Conservation (phyloP, 331 rosid genomes). For the Rosa hybrid region DNA sequence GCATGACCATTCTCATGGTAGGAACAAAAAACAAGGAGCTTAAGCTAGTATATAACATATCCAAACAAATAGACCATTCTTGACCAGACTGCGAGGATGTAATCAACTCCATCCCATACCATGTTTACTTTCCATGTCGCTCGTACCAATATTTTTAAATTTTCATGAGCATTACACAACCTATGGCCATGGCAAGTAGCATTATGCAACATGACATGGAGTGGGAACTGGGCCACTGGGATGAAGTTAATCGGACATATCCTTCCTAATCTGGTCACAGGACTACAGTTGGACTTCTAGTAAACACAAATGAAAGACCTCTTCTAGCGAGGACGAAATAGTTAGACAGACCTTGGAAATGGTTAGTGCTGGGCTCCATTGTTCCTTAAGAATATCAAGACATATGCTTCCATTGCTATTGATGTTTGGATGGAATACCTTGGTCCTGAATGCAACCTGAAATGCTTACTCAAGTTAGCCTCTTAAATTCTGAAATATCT, state of each 20-base stretch:
- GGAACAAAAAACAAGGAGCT: neutral
- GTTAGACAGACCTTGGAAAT: conserved; percentile 69
- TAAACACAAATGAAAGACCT: neutral
- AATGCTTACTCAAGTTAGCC: conserved; percentile 13
- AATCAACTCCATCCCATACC: conserved; percentile 8
- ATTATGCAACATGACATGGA: neutral
- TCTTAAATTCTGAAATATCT: neutral
- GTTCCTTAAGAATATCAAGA: conserved; percentile 93
- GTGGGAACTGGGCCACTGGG: neutral
- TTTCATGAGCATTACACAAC: neutral
- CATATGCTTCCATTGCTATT: conserved; percentile 89
- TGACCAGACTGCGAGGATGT: neutral
- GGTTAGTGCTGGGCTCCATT: conserved; percentile 91
- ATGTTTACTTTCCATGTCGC: neutral
- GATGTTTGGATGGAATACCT: conserved; percentile 90
- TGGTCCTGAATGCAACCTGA: conserved; percentile 96
- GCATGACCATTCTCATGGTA: neutral
- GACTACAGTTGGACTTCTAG: neutral
- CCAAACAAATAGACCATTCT: neutral
- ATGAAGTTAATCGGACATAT: neutral
- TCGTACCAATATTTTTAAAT: neutral
- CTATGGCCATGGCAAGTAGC: neutral
- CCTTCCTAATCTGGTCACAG: neutral
- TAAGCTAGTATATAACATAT: neutral
- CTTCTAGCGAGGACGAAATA: neutral